Conservation (phyloP, 495 filamentous ascomycete species). For the Talaromyces thailandensis region DNA sequence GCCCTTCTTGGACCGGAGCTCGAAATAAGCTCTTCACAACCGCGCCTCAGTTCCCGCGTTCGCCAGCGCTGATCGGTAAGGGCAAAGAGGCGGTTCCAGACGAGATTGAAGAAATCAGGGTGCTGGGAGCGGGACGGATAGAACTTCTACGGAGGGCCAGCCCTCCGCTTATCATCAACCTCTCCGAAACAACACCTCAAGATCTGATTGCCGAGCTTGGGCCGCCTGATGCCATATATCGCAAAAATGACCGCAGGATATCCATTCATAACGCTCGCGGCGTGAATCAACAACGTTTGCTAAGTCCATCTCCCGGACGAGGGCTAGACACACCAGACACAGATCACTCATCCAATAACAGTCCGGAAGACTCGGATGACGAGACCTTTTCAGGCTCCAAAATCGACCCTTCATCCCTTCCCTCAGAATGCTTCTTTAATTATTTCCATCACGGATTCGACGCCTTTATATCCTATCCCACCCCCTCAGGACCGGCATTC, state of each 20-base stretch:
- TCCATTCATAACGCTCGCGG: constrained; percentile 61
- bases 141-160: constrained; percentile 60
- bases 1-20: constrained; percentile 79
- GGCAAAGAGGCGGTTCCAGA: constrained; percentile 59
- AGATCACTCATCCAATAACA: constrained; percentile 73
- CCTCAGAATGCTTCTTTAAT: constrained; percentile 83
- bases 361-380: constrained; percentile 69
- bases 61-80: constrained; percentile 44
- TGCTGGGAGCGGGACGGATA: constrained; percentile 65
- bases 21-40: constrained; percentile 67
- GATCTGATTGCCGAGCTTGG: constrained; percentile 85
- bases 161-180: constrained; percentile 52
- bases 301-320: constrained; percentile 33
- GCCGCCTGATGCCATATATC: constrained; percentile 89
- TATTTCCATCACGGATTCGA: constrained; percentile 96
- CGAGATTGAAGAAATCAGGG: constrained; percentile 70
- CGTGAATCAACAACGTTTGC: constrained; percentile 28
- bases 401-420: constrained; percentile 30
- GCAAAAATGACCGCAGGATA: constrained; percentile 84
- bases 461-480: constrained; percentile 76
- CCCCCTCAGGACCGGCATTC: constrained; percentile 56
- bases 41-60: constrained; percentile 56
- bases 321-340: constrained; percentile 50
- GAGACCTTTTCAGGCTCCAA: constrained; percentile 27
- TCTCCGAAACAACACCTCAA: constrained; percentile 81